Evolutionary conservation across 495 filamentous ascomycete genomes (phyloP).

Genomic region (Extremus antarcticus): DNA sequence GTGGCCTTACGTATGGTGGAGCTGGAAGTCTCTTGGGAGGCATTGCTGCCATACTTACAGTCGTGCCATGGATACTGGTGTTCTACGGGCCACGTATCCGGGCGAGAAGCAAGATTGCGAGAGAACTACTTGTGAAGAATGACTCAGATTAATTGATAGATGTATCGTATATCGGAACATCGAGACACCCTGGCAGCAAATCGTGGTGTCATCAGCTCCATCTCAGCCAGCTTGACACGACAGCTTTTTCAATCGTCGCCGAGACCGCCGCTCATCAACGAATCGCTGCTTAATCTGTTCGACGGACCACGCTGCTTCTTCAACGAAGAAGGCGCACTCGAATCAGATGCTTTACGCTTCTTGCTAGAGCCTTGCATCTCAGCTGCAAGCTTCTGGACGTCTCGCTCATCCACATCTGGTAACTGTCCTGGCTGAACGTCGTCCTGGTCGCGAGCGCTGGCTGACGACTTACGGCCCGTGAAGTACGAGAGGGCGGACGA

Average conservation of each 20-base stretch:
- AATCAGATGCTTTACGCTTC: background rate
- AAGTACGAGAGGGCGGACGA: too few relatives aligned
- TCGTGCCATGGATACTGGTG: slow-evolving; percentile 79
- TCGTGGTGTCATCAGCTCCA: background rate
- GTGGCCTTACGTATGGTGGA: slow-evolving; percentile 56
- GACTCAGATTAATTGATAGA: background rate
- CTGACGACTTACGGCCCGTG: too few relatives aligned
- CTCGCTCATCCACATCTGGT: background rate
- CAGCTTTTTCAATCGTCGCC: too few relatives aligned
- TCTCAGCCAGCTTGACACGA: too few relatives aligned
- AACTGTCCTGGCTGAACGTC: background rate
- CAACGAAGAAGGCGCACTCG: background rate
- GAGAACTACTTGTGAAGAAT: slow-evolving; percentile 16
- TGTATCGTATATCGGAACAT: too few relatives aligned
- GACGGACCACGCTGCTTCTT: background rate
- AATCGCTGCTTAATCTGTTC: too few relatives aligned
- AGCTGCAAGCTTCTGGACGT: background rate
- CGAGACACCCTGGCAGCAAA: too few relatives aligned
- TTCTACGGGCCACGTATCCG: slow-evolving; percentile 72
- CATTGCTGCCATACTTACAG: slow-evolving; percentile 56
- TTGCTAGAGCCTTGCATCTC: background rate
- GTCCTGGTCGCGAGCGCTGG: too few relatives aligned
- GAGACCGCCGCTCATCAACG: too few relatives aligned
- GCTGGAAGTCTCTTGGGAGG: slow-evolving; percentile 68
- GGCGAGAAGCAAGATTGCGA: slow-evolving; percentile 65